Conservation (phyloP, 2,329 filamentous ascomycete genomes). For the Microcera coccophila region DNA sequence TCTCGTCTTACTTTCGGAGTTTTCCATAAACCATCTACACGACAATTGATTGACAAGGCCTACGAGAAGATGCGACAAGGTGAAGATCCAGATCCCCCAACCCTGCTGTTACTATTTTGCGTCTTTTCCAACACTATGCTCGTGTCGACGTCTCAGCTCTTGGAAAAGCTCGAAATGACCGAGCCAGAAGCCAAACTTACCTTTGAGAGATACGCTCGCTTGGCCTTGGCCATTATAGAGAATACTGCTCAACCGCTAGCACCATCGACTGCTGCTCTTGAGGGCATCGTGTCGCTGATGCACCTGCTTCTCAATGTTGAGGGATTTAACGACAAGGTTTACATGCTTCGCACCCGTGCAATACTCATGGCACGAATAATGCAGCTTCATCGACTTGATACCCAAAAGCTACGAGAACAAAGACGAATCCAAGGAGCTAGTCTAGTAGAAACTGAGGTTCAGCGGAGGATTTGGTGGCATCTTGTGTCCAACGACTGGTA, state of each 20-base stretch:
- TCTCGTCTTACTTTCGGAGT: slow-evolving; percentile 5
- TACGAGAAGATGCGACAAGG: not conserved
- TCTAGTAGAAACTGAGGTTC: slow-evolving; percentile 6
- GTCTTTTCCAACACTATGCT: slow-evolving; percentile 6
- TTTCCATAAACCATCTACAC: slow-evolving; percentile 5
- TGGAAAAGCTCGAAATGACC: slow-evolving; percentile 2
- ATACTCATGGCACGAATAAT: slow-evolving; percentile 5
- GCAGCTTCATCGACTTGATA: slow-evolving; percentile 6
- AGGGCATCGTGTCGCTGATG: slow-evolving; percentile 1
- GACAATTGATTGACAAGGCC: slow-evolving; percentile 3
- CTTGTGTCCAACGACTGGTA: slow-evolving; percentile 11
- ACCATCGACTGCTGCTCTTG: slow-evolving; percentile 5
- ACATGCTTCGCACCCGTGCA: slow-evolving; percentile 3
- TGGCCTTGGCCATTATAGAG: slow-evolving; percentile 3
- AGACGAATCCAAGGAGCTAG: slow-evolving; percentile 2
- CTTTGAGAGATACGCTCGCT: slow-evolving; percentile 1
- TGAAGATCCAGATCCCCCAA: not conserved
- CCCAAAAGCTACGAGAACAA: slow-evolving; percentile 1
- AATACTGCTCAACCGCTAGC: not conserved
- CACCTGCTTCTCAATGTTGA: slow-evolving; percentile 2
- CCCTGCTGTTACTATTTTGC: slow-evolving; percentile 3
- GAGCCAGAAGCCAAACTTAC: slow-evolving; percentile 1
- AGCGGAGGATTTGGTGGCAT: slow-evolving; percentile 10
- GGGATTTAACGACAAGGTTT: slow-evolving; percentile 3
- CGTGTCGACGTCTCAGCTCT: slow-evolving; percentile 1